A percentile compares a stretch with the other conserved stretches of the same genome.
Evolutionary conservation across 305 asterid genomes (phyloP).

Genomic region (Fraxinus albicans): DNA sequence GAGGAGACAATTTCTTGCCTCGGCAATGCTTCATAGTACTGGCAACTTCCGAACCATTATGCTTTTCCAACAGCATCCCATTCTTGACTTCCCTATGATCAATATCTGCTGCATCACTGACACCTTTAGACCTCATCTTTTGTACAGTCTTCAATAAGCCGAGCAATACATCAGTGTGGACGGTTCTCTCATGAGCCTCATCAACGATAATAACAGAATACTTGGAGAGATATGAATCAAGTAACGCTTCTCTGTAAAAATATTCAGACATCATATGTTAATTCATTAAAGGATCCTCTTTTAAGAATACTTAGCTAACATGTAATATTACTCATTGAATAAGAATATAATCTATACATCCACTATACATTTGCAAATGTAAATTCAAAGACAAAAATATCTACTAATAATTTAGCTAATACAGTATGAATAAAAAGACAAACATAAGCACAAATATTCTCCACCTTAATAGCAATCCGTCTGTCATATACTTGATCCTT

Average conservation of each 20-base stretch:
- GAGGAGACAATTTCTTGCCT: constrained; percentile 54
- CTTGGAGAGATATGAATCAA: constrained; percentile 80
- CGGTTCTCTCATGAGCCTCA: constrained; percentile 98
- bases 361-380: neutral
- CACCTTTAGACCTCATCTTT: constrained; percentile 58
- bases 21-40: constrained; percentile 35
- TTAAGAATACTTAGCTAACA: constrained; percentile 15
- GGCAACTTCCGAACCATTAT: constrained; percentile 26
- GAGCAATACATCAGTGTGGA: constrained; percentile 93
- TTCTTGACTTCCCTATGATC: constrained; percentile 32
- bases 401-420: neutral
- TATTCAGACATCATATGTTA: constrained; percentile 22
- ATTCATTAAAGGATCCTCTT: neutral
- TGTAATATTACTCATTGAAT: neutral
- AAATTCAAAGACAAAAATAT: neutral
- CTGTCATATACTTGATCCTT: constrained; percentile 91
- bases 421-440: neutral
- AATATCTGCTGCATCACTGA: constrained; percentile 26
- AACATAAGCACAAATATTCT: neutral
- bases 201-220: constrained; percentile 91
- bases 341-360: neutral
- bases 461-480: constrained; percentile 88
- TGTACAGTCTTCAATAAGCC: constrained; percentile 86
- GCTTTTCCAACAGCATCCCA: constrained; percentile 31
- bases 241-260: constrained; percentile 76